These are phyloP conservation scores for Colletotrichum zoysiae DNA, from an alignment of 2,329 filamentous ascomycete genomes.

Conservation along the genomic window DNA sequence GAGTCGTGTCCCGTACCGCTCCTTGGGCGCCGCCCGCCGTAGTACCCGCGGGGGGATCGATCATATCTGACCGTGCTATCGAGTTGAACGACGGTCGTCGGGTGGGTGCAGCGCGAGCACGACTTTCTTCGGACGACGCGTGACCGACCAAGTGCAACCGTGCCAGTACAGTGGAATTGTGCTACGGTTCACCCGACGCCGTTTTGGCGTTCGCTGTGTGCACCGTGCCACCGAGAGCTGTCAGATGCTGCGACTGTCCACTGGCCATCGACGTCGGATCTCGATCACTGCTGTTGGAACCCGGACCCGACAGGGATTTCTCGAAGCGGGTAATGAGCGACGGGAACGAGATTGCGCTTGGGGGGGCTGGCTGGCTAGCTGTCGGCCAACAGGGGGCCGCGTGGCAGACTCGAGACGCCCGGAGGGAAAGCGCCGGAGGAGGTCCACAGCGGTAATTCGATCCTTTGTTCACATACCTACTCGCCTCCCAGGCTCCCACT, in stretches of 20 bases:
- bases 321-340: conserved; percentile 20
- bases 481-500: too few relatives aligned
- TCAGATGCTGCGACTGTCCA: too few relatives aligned
- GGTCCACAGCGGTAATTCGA: not conserved
- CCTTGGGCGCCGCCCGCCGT: conserved; percentile 26
- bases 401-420: conserved; percentile 29
- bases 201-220: conserved; percentile 8
- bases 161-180: conserved; percentile 36
- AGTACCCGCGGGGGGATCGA: conserved; percentile 32
- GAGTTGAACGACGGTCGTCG: conserved; percentile 20
- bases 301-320: conserved; percentile 3
- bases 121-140: conserved; percentile 31
- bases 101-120: conserved; percentile 31
- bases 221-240: conserved; percentile 8
- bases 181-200: conserved; percentile 16
- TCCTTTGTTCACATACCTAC: not conserved
- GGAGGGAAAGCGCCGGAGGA: conserved; percentile 30
- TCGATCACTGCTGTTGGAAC: conserved; percentile 17
- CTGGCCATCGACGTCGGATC: conserved; percentile 6
- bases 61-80: conserved; percentile 37
- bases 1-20: conserved; percentile 35
- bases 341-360: conserved; percentile 4
- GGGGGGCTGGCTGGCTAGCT: not conserved
- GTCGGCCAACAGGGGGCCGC: conserved; percentile 11
- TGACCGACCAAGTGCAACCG: conserved; percentile 9